A percentile compares a stretch with the other conserved stretches of the same genome.
These are phyloP conservation scores for Blastomyces percursus DNA, from an alignment of 2,329 filamentous ascomycete genomes.

Conservation along the genomic window DNA sequence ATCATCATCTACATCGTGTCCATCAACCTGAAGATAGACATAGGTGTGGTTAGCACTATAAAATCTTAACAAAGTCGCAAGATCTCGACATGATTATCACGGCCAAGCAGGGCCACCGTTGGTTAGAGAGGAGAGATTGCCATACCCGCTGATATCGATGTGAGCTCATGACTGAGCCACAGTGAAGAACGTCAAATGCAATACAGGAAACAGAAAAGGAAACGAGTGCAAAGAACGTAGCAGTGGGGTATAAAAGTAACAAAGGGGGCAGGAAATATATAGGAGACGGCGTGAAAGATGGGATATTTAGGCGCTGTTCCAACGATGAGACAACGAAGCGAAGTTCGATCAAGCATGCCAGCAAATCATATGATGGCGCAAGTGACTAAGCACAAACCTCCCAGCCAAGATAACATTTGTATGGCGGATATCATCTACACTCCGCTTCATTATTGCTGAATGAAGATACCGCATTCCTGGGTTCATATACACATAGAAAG, in stretches of 20 bases:
- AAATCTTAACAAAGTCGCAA: background rate
- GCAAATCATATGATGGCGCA: background rate
- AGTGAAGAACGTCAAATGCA: slow-evolving; percentile 10
- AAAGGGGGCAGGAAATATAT: background rate
- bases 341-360: background rate
- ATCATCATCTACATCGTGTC: slow-evolving; percentile 33
- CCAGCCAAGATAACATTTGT: background rate
- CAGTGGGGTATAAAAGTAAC: background rate
- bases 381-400: background rate
- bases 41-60: slow-evolving; percentile 5
- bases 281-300: background rate
- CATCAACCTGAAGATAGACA: slow-evolving; percentile 28
- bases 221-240: slow-evolving; percentile 9
- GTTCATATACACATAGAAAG: background rate
- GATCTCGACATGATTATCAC: background rate
- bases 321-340: background rate
- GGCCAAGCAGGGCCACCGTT: background rate
- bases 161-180: slow-evolving; percentile 34
- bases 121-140: slow-evolving; percentile 14
- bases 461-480: background rate
- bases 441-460: background rate
- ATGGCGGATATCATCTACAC: background rate
- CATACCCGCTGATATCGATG: slow-evolving; percentile 40
- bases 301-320: background rate
- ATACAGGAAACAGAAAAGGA: slow-evolving; percentile 14